Conservation (phyloP, 208 protist genomes). For the Naegleria gruberi region DNA sequence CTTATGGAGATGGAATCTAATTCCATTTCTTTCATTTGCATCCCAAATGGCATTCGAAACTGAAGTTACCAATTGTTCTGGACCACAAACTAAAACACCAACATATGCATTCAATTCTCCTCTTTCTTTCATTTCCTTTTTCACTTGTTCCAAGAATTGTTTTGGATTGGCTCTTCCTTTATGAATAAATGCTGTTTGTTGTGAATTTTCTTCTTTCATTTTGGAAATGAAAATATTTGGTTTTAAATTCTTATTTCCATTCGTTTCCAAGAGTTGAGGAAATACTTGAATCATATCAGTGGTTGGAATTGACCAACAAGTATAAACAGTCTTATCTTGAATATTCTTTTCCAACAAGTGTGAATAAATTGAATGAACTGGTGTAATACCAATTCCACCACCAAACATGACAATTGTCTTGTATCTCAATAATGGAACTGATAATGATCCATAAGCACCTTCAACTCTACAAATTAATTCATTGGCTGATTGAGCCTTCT, state of each 20-base stretch:
- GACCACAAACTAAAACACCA: background rate
- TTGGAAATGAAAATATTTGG: background rate
- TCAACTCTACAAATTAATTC: background rate
- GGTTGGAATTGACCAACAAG: background rate
- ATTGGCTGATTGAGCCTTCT: background rate
- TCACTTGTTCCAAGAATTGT: background rate
- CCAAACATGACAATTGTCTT: background rate
- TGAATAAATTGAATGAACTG: background rate
- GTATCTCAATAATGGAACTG: background rate
- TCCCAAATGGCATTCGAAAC: background rate
- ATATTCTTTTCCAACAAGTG: background rate
- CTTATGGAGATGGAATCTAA: background rate
- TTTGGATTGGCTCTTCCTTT: background rate
- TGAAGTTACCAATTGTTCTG: background rate
- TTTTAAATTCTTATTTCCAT: background rate
- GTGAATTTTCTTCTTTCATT: background rate
- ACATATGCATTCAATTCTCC: background rate
- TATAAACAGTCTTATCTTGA: background rate
- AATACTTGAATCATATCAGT: background rate
- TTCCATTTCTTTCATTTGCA: background rate
- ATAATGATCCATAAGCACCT: background rate
- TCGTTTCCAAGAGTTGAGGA: background rate
- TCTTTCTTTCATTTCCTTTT: background rate
- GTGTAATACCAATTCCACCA: background rate
- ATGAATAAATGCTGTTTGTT: background rate